Base-by-base conservation (phyloP, 1,139 yeast genomes). In the Yamadazyma triangularis region DNA sequence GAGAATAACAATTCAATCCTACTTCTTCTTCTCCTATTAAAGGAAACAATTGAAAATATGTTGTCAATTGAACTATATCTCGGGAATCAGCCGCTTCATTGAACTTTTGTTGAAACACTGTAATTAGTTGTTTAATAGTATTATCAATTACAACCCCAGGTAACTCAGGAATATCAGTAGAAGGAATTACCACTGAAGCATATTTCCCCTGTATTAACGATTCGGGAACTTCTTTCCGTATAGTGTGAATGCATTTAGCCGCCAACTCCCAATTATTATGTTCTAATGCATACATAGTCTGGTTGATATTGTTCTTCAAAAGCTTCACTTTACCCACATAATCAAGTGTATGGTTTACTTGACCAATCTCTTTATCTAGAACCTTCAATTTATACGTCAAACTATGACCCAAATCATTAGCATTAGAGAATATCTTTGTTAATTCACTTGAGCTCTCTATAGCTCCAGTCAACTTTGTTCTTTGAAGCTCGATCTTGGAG, bases 11-110 rank as follows among this genome's bases (percentile, higher is more conserved):
- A 28, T 74, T 75, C 31, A 93, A 60, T 0, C 99, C 99, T 13
- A 72, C 60, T 26, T 73, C 73, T 35, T 78, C 77, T 47, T 80
- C 74, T 8, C 85, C 84, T 23, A 93, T 81, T 36, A 88, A 64
- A 4, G 99, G 99, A 55, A 91, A 89, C 41, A 88, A 63, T 47
- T 85, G 85, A 58, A 91, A 91, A 51, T 77, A 85, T 33, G 77
- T 68, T 0, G 96, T 86, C 34, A 91, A 61, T 33, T 76, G 70
- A 26, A 73, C 78, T 36, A 85, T 85, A 48, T 87, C 78, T 38
- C 76, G 76, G 0, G 62, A 58, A 15, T 60, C 55, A 1, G 96
- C 84, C 1, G 96, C 95, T 24, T 67, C 69, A 27, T 69, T 69
- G 53, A 91, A 91, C 42, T 79, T 80, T 4, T 63, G 51, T 28